A percentile compares a stretch with the other conserved stretches of the same genome.
These are phyloP conservation scores for Pisolithus thermaeus DNA, from an alignment of 1,284 basidiomycete genomes.

Conservation along the genomic window DNA sequence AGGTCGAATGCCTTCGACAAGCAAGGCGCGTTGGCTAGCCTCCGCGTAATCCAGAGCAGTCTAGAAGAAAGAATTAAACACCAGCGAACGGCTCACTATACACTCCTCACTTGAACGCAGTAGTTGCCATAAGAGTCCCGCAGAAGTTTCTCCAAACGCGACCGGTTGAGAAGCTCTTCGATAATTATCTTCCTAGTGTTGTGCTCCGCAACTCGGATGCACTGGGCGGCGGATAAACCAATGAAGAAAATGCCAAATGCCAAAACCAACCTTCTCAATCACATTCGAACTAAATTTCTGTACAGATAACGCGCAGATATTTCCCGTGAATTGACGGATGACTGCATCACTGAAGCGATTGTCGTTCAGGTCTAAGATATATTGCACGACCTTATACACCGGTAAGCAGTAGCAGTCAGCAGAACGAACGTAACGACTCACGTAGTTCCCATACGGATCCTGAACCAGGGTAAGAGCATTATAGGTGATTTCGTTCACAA, in stretches of 20 bases:
- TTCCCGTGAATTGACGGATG: conserved; percentile 96
- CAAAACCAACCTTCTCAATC: conserved; percentile 73
- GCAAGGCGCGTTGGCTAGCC: conserved; percentile 73
- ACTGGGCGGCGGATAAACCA: conserved; percentile 45
- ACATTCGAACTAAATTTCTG: conserved; percentile 98
- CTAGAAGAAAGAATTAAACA: conserved; percentile 34
- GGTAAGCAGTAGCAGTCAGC: conserved; percentile 4
- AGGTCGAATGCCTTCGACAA: conserved; percentile 95
- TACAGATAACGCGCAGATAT: conserved; percentile 95
- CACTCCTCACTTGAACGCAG: conserved; percentile 70
- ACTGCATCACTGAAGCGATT: conserved; percentile 96
- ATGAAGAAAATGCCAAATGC: neutral
- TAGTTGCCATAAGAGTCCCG: conserved; percentile 95
- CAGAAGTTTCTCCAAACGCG: conserved; percentile 91
- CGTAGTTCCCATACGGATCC: conserved; percentile 97
- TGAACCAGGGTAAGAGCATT: conserved; percentile 97
- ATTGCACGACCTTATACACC: conserved; percentile 78
- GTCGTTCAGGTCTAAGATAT: conserved; percentile 97
- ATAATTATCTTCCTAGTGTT: conserved; percentile 92
- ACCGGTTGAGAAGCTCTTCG: conserved; percentile 92
- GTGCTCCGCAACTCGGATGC: conserved; percentile 95
- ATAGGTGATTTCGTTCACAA: conserved; percentile 98
- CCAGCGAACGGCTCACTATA: conserved; percentile 1
- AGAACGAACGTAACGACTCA: conserved; percentile 34
- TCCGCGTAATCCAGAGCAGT: conserved; percentile 96